Base-by-base conservation (phyloP, 2,329 filamentous ascomycete genomes). In the Chrysosporium keratinophilum region DNA sequence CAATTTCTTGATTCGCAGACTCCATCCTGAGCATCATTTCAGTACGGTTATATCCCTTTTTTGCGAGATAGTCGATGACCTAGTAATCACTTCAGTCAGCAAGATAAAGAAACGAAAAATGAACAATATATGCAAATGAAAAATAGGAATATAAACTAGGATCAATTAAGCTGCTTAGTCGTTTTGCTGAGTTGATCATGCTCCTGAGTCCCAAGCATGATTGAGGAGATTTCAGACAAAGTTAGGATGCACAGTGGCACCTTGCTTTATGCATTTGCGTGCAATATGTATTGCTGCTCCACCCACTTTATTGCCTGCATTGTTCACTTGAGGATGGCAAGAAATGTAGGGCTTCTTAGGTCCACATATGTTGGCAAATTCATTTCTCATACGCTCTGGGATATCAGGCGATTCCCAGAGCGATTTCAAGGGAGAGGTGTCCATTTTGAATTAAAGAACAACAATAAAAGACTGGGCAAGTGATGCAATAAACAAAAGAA, bases 11-110 rank as follows among this genome's bases (percentile, higher is more conserved):
- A 61, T 89, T 83, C 20, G 87, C 83, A 1, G 90, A 95, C 69
- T 98, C 93, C 68, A 88, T 85, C 42, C 93, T 82, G 51, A 98
- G 87, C 67, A 93, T 87, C 17, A 91, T 87, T 69, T 98, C 93
- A 0, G 93, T 97, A 20, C 86, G 80, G 52, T 84, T 89, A 70
- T 96, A 98, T 0, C 93, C 93, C 61, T 96, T 90, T 69, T 98
- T 98, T 1, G 89, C 81, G 0, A 98, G 77, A 68, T 98, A 98
- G 63, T 98, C 93, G 7, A 95, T 90, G 2, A 98, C 84, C 83
- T 86, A 63, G 35, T 17, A 17, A 62, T 56, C n/a, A 10, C 14
- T 34, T 31, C 9, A 37, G 48, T 53, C 33, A 56, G 56, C 39
- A 2, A 43, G 6, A 31, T 9, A 45, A 33, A 10, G 34, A 12